Evolutionary conservation across 2,329 filamentous ascomycete species (phyloP).

Genomic region (Colletotrichum kahawae): DNA sequence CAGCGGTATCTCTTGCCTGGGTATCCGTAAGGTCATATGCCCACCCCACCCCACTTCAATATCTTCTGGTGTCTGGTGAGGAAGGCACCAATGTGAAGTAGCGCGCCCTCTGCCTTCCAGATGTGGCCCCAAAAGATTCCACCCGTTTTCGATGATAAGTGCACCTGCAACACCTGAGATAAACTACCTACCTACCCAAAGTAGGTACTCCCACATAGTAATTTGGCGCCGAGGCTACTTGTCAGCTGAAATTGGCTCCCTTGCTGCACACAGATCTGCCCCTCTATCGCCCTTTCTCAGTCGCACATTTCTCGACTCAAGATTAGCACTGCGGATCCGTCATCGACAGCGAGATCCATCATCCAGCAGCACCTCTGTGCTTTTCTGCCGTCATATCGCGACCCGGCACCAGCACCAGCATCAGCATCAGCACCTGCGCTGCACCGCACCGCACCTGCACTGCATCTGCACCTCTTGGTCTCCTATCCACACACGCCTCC

Average conservation of each 20-base stretch:
- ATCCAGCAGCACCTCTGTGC: background rate
- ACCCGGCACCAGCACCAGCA: background rate
- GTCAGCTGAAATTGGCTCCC: background rate
- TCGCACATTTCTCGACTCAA: background rate
- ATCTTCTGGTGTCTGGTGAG: background rate
- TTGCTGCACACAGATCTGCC: background rate
- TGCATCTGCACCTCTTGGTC: background rate
- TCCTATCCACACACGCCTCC: background rate
- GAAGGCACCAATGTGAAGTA: background rate
- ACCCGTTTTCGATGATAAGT: background rate
- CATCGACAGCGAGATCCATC: background rate
- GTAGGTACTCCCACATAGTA: background rate
- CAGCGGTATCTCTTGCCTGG: background rate
- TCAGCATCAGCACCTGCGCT: background rate
- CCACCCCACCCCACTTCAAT: background rate
- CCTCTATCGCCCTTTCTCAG: background rate
- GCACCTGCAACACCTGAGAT: background rate
- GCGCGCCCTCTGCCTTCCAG: background rate
- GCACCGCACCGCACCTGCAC: background rate
- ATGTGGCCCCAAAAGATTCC: background rate
- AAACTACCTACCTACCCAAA: background rate
- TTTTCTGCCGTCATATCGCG: background rate
- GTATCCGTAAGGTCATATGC: background rate
- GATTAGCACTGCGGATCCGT: background rate
- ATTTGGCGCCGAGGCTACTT: rapidly evolving